These are phyloP conservation scores for Casuarina cunninghamiana DNA, from an alignment of 306 rosid genomes.

Conservation along the genomic window DNA sequence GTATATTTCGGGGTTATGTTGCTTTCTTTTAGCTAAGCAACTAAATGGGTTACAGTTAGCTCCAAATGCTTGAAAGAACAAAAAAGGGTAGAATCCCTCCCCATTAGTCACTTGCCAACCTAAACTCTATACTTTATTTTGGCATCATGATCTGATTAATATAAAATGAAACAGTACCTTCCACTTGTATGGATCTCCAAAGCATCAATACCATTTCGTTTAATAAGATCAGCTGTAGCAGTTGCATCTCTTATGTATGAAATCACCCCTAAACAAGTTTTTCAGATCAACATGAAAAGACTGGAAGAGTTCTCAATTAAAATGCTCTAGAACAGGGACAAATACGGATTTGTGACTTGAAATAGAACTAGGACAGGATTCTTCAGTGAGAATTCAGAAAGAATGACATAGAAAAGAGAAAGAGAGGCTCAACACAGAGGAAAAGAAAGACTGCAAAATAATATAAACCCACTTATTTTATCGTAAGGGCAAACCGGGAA, in stretches of 20 bases:
- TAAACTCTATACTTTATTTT: neutral
- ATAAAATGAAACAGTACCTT: constrained; percentile 48
- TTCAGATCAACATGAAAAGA: neutral
- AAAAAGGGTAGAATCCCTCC: neutral
- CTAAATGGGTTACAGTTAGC: neutral
- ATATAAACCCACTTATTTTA: constrained; percentile 63
- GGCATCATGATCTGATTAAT: neutral
- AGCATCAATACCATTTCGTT: constrained; percentile 70
- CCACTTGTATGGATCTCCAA: constrained; percentile 89
- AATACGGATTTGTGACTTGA: constrained; percentile 16
- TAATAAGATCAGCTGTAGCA: constrained; percentile 61
- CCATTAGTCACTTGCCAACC: neutral
- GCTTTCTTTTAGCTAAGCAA: neutral
- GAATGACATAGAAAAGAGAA: neutral
- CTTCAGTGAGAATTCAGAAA: neutral
- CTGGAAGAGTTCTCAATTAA: constrained; percentile 11
- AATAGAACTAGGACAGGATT: neutral
- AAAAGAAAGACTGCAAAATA: constrained; percentile 1
- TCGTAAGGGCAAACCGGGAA: constrained; percentile 93
- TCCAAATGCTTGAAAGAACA: neutral
- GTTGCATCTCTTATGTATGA: constrained; percentile 71
- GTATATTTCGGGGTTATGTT: neutral
- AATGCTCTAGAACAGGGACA: constrained; percentile 10
- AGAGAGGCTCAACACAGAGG: neutral
- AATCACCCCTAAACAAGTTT: constrained; percentile 50